Evolutionary conservation across 139 green algal genomes (phyloP).

Genomic region (Parachlorella kessleri): DNA sequence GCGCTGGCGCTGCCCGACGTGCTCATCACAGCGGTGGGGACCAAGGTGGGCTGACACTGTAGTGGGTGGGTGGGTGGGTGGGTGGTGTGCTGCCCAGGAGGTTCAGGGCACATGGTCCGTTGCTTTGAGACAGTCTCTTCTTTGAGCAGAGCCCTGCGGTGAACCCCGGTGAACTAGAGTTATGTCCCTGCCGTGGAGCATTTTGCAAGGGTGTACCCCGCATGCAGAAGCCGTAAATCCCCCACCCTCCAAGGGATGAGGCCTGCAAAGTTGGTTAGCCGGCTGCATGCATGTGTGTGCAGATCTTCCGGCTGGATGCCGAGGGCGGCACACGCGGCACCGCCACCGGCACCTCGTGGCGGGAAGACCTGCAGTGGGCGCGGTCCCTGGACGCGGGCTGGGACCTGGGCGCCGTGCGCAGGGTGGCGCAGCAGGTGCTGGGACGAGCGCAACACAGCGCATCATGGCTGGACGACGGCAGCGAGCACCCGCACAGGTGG

Average conservation of each 20-base stretch:
- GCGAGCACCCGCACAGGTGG: conserved; percentile 80
- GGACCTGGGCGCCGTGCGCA: conserved; percentile 56
- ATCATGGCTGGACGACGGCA: conserved; percentile 67
- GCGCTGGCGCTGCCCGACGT: conserved; percentile 80
- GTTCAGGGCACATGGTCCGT: too few relatives aligned
- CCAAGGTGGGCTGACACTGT: conserved; percentile 76
- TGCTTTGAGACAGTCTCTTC: too few relatives aligned
- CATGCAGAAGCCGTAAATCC: too few relatives aligned
- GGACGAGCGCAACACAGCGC: conserved; percentile 19
- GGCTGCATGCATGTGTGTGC: too few relatives aligned
- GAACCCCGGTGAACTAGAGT: too few relatives aligned
- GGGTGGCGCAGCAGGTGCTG: conserved; percentile 39
- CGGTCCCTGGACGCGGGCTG: conserved; percentile 72
- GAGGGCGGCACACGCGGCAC: conserved; percentile 49
- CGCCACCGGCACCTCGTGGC: conserved; percentile 62
- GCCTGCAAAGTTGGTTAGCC: too few relatives aligned
- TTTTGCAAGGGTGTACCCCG: too few relatives aligned
- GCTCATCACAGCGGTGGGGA: conserved; percentile 88
- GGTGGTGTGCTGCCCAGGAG: not conserved
- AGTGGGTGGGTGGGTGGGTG: not conserved
- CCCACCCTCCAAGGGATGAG: too few relatives aligned
- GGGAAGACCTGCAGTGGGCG: conserved; percentile 81
- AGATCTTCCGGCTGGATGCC: conserved; percentile 74
- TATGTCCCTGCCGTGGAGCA: too few relatives aligned
- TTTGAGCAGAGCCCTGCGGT: too few relatives aligned